These are phyloP conservation scores for Cryptococcus amylolentus DNA, from an alignment of 1,284 basidiomycete genomes.

Conservation along the genomic window DNA sequence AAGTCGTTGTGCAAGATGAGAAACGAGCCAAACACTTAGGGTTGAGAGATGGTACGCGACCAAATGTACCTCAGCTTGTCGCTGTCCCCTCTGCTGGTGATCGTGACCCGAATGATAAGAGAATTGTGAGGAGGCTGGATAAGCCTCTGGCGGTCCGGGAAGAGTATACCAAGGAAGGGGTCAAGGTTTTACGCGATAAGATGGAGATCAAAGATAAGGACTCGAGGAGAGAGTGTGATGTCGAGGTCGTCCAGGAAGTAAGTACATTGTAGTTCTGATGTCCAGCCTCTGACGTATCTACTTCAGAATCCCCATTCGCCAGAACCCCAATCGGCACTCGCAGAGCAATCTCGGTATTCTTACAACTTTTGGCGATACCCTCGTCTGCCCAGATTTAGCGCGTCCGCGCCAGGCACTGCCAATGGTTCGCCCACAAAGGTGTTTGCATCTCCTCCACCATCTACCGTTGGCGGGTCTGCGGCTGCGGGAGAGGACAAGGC, in stretches of 20 bases:
- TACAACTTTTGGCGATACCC: slow-evolving; percentile 21
- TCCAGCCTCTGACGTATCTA: neutral
- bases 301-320: slow-evolving; percentile 3
- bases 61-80: slow-evolving; percentile 35
- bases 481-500: neutral
- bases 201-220: neutral
- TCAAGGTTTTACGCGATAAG: neutral
- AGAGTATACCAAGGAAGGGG: slow-evolving; percentile 23
- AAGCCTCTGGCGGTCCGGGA: slow-evolving; percentile 34
- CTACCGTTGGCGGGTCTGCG: neutral
- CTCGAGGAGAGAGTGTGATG: neutral
- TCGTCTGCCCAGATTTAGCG: slow-evolving; percentile 20
- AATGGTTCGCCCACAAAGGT: slow-evolving; percentile 12
- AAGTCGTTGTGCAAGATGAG: slow-evolving; percentile 63
- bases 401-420: slow-evolving; percentile 15
- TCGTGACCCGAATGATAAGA: neutral
- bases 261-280: neutral
- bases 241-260: slow-evolving; percentile 9
- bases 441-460: neutral
- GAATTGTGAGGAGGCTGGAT: slow-evolving; percentile 14
- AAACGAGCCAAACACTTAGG: slow-evolving; percentile 59
- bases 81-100: slow-evolving; percentile 1
- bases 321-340: slow-evolving; percentile 8
- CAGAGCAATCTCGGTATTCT: slow-evolving; percentile 13
- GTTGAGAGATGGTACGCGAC: slow-evolving; percentile 9